These are phyloP conservation scores for Streptanthus diversifolius DNA, from an alignment of 345 rosid genomes.

Conservation along the genomic window DNA sequence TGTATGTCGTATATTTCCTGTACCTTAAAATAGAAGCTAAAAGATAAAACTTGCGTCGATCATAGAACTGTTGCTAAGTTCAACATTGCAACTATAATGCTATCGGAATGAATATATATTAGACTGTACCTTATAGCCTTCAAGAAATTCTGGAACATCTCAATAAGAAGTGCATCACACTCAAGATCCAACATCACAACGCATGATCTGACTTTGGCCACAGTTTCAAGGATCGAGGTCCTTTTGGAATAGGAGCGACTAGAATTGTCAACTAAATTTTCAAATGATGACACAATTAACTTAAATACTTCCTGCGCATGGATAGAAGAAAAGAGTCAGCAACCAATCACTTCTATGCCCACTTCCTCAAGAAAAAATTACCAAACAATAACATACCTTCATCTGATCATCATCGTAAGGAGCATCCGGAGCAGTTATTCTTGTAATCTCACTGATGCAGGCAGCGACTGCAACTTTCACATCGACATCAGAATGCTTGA, in stretches of 20 bases:
- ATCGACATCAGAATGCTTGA: slow-evolving; percentile 66
- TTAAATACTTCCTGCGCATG: slow-evolving; percentile 76
- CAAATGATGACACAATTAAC: slow-evolving; percentile 86
- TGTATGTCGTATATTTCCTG: not conserved
- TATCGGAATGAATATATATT: slow-evolving; percentile 33
- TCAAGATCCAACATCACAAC: slow-evolving; percentile 99
- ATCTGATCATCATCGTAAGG: slow-evolving; percentile 87
- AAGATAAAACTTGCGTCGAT: not conserved
- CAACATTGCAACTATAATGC: slow-evolving; percentile 30
- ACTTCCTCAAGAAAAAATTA: not conserved
- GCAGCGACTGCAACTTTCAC: slow-evolving; percentile 90
- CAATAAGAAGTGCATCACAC: slow-evolving; percentile 72
- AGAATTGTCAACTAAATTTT: slow-evolving; percentile 60
- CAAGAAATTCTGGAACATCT: slow-evolving; percentile 91
- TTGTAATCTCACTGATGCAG: slow-evolving; percentile 93
- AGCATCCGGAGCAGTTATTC: slow-evolving; percentile 99
- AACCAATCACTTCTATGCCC: not conserved
- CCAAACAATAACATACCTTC: slow-evolving; percentile 51
- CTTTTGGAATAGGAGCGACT: slow-evolving; percentile 71
- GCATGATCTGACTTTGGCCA: slow-evolving; percentile 91
- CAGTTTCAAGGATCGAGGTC: slow-evolving; percentile 88
- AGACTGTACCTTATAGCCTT: slow-evolving; percentile 65
- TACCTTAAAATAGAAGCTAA: not conserved
- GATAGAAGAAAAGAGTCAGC: slow-evolving; percentile 8
- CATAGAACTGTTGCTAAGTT: not conserved